Conservation (phyloP, 352 stramenopile species). For the Pythium vanterpoolii region DNA sequence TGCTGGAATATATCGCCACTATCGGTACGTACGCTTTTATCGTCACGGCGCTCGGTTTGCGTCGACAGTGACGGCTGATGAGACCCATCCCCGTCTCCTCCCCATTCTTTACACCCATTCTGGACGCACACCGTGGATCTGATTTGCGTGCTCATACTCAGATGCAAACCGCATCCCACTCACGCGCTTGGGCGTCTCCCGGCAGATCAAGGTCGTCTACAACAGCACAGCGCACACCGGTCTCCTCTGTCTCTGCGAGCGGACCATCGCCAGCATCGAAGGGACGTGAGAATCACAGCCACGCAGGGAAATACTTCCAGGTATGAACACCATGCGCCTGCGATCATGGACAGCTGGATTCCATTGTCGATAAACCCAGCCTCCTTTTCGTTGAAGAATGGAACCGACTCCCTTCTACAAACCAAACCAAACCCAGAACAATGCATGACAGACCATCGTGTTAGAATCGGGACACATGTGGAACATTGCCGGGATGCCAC, state of each 20-base stretch:
- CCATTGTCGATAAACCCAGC: no score
- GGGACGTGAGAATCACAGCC: conserved; percentile 32
- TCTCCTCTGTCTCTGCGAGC: conserved; percentile 52
- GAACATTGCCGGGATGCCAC: background rate
- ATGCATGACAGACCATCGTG: background rate
- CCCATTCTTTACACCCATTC: background rate
- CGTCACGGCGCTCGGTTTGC: no score
- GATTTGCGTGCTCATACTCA: conserved; percentile 12
- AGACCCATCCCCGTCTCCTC: no score
- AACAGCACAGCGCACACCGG: conserved; percentile 39
- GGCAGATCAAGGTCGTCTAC: conserved; percentile 57
- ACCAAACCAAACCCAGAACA: background rate
- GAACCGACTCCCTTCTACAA: background rate
- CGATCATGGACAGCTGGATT: background rate
- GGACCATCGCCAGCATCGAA: conserved; percentile 52
- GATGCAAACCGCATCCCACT: conserved; percentile 49
- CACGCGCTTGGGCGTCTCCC: conserved; percentile 48
- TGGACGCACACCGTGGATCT: background rate
- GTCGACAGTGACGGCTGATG: no score
- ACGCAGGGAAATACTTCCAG: background rate
- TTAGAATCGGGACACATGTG: background rate
- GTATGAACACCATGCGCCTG: no score
- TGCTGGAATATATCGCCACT: conserved; percentile 48
- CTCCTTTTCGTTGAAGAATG: background rate
- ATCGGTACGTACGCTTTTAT: conserved; percentile 35